Evolutionary conservation across 345 rosid genomes (phyloP).

Genomic region (Xanthoceras sorbifolium): DNA sequence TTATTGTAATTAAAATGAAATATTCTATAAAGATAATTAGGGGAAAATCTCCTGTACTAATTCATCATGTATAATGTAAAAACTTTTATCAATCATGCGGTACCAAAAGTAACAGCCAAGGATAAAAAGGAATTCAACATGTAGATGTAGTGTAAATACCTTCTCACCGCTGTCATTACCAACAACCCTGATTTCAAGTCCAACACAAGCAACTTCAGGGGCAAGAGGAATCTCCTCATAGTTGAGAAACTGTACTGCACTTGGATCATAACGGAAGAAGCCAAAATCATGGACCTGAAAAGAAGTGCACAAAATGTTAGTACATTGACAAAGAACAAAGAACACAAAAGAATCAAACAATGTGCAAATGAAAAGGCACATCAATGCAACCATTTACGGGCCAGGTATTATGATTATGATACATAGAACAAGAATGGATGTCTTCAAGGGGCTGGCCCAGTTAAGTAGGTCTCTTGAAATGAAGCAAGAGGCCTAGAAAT

Average conservation of each 20-base stretch:
- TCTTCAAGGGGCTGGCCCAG: not conserved
- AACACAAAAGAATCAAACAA: not conserved
- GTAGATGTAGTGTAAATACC: conserved; percentile 41
- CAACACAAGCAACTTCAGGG: conserved; percentile 91
- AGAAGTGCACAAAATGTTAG: conserved; percentile 28
- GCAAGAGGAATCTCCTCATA: conserved; percentile 98
- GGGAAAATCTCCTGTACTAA: not conserved
- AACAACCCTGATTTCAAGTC: conserved; percentile 91
- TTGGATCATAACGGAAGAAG: conserved; percentile 85
- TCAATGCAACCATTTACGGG: not conserved
- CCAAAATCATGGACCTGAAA: conserved; percentile 97
- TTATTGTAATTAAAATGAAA: not conserved
- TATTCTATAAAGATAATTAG: not conserved
- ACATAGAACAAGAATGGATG: not conserved
- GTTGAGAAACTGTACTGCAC: conserved; percentile 67
- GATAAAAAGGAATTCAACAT: not conserved
- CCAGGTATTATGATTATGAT: not conserved
- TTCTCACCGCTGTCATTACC: conserved; percentile 98
- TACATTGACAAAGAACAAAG: not conserved
- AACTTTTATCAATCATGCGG: not conserved
- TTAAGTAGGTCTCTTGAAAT: no score
- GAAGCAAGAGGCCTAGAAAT: no score
- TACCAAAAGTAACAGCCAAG: not conserved
- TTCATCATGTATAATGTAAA: not conserved
- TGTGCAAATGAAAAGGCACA: not conserved